Percentiles rank a stretch among this genome's conserved stretches.
phyloP scores from a whole-genome alignment of 140 eudicot genomes.

The Stevia rebaudiana region DNA sequence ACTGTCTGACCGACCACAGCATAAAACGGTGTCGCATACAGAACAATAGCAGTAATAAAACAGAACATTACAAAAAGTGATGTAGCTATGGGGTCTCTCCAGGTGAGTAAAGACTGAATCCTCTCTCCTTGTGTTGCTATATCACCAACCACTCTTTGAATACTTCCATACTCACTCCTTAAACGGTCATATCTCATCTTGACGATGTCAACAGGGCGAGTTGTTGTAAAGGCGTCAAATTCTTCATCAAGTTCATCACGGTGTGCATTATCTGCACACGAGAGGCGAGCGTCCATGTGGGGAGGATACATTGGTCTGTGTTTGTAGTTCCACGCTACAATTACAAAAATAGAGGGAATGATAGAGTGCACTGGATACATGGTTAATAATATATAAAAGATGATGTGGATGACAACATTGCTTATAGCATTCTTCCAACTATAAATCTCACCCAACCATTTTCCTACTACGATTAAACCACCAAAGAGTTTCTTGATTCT shows the following conservation, averaged over 20 bases:
- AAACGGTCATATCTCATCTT: conserved; percentile 45
- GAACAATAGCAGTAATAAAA: conserved; percentile 38
- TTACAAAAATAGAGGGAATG: conserved; percentile 36
- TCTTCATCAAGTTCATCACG: conserved; percentile 50
- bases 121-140: conserved; percentile 62
- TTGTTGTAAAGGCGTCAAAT: conserved; percentile 43
- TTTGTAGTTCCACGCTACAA: conserved; percentile 48
- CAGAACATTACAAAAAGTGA: conserved; percentile 39
- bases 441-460: conserved; percentile 55
- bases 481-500: conserved; percentile 42
- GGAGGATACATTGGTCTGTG: conserved; percentile 48
- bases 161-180: conserved; percentile 38
- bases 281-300: conserved; percentile 50
- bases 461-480: conserved; percentile 41
- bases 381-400: no score
- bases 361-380: no score
- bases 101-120: conserved; percentile 41
- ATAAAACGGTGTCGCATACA: conserved; percentile 48
- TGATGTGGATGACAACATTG: conserved; percentile 42
- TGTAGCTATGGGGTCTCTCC: conserved; percentile 60
- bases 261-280: conserved; percentile 45
- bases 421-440: conserved; percentile 62
- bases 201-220: conserved; percentile 25
- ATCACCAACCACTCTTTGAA: conserved; percentile 47
- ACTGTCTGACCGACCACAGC: conserved; percentile 33